phyloP scores from a whole-genome alignment of 305 asterid species.

The Fraxinus nigra region DNA sequence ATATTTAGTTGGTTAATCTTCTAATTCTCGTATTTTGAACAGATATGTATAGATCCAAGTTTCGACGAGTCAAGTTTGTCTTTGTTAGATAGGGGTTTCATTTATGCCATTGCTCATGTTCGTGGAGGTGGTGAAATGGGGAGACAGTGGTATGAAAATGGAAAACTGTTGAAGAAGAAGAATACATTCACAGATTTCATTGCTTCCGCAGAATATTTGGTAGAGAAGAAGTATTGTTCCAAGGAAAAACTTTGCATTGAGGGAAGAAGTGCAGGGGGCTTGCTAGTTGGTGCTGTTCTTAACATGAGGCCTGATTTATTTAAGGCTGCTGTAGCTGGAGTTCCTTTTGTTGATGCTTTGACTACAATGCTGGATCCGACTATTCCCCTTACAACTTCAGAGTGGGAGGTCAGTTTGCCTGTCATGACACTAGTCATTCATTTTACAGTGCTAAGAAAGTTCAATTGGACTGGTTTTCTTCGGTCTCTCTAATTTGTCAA shows the following conservation, averaged over 20 bases:
- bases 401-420: constrained; percentile 82
- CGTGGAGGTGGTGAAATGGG: constrained; percentile 99
- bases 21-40: constrained; percentile 32
- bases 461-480: not conserved
- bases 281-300: constrained; percentile 86
- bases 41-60: constrained; percentile 74
- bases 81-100: constrained; percentile 84
- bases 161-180: constrained; percentile 82
- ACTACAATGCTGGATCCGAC: constrained; percentile 98
- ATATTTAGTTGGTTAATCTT: constrained; percentile 9
- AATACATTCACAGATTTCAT: constrained; percentile 92
- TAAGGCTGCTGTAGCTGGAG: constrained; percentile 90
- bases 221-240: constrained; percentile 73
- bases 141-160: constrained; percentile 92
- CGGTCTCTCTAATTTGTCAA: not conserved
- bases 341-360: constrained; percentile 87
- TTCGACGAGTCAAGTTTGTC: constrained; percentile 80
- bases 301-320: constrained; percentile 92
- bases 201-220: constrained; percentile 82
- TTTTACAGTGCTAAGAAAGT: not conserved
- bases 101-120: constrained; percentile 71
- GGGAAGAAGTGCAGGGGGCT: constrained; percentile 98
- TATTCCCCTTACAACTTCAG: constrained; percentile 95
- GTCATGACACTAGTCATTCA: not conserved
- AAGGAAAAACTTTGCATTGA: constrained; percentile 82